Base-by-base conservation (phyloP, 2,329 filamentous ascomycete genomes). In the Aureobasidium pullulans region DNA sequence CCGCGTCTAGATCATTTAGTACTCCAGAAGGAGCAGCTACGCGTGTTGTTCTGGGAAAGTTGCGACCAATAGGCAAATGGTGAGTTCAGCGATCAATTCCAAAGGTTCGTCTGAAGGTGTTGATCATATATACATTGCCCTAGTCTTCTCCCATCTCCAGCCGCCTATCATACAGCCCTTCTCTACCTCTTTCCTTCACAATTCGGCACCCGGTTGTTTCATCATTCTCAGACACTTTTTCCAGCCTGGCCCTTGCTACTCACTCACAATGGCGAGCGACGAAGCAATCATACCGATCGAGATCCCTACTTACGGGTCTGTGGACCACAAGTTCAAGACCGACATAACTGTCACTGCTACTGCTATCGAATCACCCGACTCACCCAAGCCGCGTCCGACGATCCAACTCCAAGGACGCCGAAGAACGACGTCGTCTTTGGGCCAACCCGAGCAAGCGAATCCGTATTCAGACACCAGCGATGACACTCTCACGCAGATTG, bases 401-500 rank as follows among this genome's bases (percentile, higher is more conserved):
- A 44, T 56, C 1, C 28, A 56, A 23, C 57, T 59, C 4, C 44
- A 59, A 16, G 57, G 57, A 8, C 57, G 57, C 13, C 44, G 57
- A 10, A 59, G 47, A 28, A 59, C 57, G 9, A 50, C 46, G 2
- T 37, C 57, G 9, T 59, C 57, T 16, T 23, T 44, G 23, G 36
- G 16, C 36, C 16, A 29, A 16, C 6, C 36, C 3, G 47, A 59
- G n/a, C 4, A 34, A 32, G 1, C 29, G 3, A n/a, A 2, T 15
- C 1, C 62, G 23, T 62, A 76, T 60, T 73, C 75, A 7, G 80
- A 84, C 1, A 36, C 2, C 29, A 56, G 7, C 16, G 82, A 83
- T 16, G 71, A 81, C 34, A 76, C 78, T 34, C 73, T 89, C 63
- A 89, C 84, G 65, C 81, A 81, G 62, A 82, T 89, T 77, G 86